Conservation (phyloP, 2,329 filamentous ascomycete genomes). For the Alternaria rosae region DNA sequence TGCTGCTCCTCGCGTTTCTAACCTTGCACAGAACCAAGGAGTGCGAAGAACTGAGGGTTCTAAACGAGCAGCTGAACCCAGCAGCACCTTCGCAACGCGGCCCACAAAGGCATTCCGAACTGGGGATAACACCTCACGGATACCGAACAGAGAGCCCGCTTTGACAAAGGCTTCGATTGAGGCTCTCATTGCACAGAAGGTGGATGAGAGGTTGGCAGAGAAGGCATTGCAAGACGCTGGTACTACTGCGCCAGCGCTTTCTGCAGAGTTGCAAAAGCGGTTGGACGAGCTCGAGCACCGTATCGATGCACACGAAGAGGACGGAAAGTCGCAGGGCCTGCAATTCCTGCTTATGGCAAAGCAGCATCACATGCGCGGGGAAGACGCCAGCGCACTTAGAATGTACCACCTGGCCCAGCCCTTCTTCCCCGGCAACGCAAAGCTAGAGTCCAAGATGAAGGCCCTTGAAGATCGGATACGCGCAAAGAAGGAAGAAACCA, state of each 20-base stretch:
- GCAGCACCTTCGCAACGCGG: constrained; percentile 44
- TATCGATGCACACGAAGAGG: constrained; percentile 75
- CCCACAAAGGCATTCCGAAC: constrained; percentile 51
- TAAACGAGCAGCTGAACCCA: constrained; percentile 55
- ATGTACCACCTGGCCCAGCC: constrained; percentile 88
- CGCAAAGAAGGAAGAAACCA: constrained; percentile 46
- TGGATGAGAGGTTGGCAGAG: constrained; percentile 87
- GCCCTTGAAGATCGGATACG: constrained; percentile 60
- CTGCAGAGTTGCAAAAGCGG: constrained; percentile 79
- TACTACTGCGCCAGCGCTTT: constrained; percentile 61
- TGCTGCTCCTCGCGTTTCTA: constrained; percentile 33
- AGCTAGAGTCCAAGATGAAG: constrained; percentile 67
- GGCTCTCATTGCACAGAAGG: constrained; percentile 89
- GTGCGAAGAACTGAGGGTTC: constrained; percentile 50
- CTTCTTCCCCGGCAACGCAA: constrained; percentile 85
- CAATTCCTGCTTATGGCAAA: constrained; percentile 89
- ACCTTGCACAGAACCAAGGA: constrained; percentile 44
- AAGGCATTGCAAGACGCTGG: constrained; percentile 67
- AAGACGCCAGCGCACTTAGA: constrained; percentile 77
- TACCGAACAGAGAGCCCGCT: constrained; percentile 41
- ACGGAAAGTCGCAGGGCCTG: constrained; percentile 80
- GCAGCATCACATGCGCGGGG: constrained; percentile 84
- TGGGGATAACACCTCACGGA: constrained; percentile 43
- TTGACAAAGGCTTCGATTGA: constrained; percentile 76
- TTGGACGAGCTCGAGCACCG: constrained; percentile 85